These are phyloP conservation scores for Penicillium glabrum DNA, from an alignment of 2,329 filamentous ascomycete species.

Conservation along the genomic window DNA sequence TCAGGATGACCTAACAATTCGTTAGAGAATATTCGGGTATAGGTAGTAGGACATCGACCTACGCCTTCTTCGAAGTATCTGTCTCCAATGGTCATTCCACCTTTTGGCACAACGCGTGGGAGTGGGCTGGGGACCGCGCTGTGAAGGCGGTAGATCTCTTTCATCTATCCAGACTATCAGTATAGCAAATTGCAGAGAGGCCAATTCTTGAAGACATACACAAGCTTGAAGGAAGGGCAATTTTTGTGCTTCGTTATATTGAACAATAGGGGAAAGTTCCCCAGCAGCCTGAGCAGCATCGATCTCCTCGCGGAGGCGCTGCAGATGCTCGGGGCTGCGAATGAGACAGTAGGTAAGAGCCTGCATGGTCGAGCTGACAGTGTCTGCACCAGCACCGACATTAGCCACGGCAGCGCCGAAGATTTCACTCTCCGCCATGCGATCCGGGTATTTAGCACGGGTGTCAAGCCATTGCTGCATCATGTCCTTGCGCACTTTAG, in stretches of 20 bases:
- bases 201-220: constrained; percentile 11
- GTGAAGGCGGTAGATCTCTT: constrained; percentile 40
- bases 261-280: constrained; percentile 20
- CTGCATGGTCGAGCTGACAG: constrained; percentile 36
- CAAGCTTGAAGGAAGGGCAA: constrained; percentile 39
- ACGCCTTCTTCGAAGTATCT: constrained; percentile 30
- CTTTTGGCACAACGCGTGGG: constrained; percentile 29
- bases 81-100: constrained; percentile 32
- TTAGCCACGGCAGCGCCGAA: constrained; percentile 34
- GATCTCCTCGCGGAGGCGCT: constrained; percentile 21
- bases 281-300: constrained; percentile 20
- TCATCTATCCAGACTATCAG: constrained; percentile 22
- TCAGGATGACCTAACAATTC: constrained; percentile 21
- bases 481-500: constrained; percentile 35
- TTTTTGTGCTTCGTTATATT: constrained; percentile 30
- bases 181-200: too few relatives aligned
- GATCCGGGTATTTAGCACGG: constrained; percentile 33
- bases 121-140: constrained; percentile 31
- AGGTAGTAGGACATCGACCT: neutral
- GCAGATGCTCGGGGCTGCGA: constrained; percentile 19
- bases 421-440: constrained; percentile 35
- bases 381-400: constrained; percentile 42
- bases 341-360: constrained; percentile 40
- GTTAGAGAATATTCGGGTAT: neutral
- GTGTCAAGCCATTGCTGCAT: constrained; percentile 38